Evolutionary conservation across 495 filamentous ascomycete genomes (phyloP).

Genomic region (Annulohypoxylon maeteangense): DNA sequence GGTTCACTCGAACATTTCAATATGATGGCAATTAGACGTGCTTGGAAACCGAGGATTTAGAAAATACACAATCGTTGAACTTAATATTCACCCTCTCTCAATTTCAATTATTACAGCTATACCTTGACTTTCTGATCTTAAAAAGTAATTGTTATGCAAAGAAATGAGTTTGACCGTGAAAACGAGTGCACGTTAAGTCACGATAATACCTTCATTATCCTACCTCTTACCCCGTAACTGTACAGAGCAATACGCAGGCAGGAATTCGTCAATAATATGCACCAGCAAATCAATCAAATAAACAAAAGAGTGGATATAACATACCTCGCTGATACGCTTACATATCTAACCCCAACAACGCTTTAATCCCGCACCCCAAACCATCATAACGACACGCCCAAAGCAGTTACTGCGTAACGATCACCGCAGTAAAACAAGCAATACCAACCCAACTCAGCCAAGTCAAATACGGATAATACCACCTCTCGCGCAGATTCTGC

Average conservation of each 20-base stretch:
- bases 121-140: not conserved
- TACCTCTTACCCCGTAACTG: not conserved
- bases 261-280: not conserved
- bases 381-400: not conserved
- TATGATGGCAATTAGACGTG: no score
- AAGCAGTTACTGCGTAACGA: not conserved
- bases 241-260: not conserved
- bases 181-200: not conserved
- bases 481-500: not conserved
- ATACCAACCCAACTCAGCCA: not conserved
- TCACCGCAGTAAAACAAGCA: not conserved
- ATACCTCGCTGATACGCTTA: conserved; percentile 5
- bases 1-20: no score
- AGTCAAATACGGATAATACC: not conserved
- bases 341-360: not conserved
- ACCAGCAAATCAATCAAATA: not conserved
- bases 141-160: not conserved
- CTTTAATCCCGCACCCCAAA: not conserved
- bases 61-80: no score
- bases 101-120: no score
- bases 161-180: not conserved
- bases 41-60: no score
- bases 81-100: no score
- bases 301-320: not conserved
- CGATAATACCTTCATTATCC: not conserved